Percentiles rank a stretch among this genome's conserved stretches.
phyloP scores from a whole-genome alignment of 2,329 filamentous ascomycete genomes.

The Penicillium sp. region DNA sequence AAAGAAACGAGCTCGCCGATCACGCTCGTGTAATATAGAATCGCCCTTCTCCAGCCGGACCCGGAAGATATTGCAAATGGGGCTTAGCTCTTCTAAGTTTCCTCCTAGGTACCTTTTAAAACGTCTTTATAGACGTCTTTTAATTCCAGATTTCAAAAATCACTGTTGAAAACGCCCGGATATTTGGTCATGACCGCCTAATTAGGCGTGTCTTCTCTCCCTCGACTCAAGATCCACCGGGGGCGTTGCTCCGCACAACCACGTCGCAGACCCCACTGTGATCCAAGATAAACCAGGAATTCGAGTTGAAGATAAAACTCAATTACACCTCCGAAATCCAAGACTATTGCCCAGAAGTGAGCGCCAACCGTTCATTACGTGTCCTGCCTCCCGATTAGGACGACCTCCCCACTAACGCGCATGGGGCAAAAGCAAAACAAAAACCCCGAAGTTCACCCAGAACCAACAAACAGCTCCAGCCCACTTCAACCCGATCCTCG shows the following conservation, averaged over 20 bases:
- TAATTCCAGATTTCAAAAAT: too few species aligned
- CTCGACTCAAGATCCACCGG: background rate
- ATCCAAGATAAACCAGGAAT: background rate
- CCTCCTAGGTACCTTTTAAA: too few species aligned
- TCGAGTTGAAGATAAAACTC: background rate
- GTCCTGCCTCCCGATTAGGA: background rate
- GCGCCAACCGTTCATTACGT: background rate
- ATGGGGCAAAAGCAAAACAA: constrained; percentile 26
- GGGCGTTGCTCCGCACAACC: background rate
- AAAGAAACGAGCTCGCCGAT: too few species aligned
- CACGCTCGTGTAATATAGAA: too few species aligned
- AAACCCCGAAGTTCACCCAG: constrained; percentile 9
- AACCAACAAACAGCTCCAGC: background rate
- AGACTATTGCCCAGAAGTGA: background rate
- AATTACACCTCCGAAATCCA: background rate
- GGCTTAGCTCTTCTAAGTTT: too few species aligned
- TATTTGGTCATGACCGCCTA: too few species aligned
- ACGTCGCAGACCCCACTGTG: background rate
- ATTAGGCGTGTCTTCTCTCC: background rate
- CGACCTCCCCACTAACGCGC: constrained; percentile 13
- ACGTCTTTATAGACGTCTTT: too few species aligned
- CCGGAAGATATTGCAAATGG: too few species aligned
- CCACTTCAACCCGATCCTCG: background rate
- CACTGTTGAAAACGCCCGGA: too few species aligned
- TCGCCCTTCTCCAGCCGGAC: too few species aligned